These are phyloP conservation scores for Aspergillus taichungensis DNA, from an alignment of 495 filamentous ascomycete genomes.

Conservation along the genomic window DNA sequence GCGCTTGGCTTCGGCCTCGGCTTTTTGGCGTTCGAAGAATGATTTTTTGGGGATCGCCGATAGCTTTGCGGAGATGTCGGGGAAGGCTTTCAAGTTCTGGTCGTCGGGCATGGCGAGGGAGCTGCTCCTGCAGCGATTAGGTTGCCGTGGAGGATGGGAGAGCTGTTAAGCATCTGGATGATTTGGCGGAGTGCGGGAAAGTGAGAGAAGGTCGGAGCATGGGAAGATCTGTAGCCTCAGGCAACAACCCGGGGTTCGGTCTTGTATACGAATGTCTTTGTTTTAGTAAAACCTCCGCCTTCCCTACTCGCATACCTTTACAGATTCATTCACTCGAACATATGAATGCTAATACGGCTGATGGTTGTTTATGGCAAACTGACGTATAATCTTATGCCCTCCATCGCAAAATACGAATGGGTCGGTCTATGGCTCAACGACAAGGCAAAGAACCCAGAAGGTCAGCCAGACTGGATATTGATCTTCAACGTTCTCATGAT, in stretches of 20 bases:
- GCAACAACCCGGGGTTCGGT: not conserved
- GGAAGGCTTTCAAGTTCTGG: conserved; percentile 53
- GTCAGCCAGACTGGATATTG: conserved; percentile 53
- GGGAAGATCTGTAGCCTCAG: conserved; percentile 12
- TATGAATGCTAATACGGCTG: too few relatives aligned
- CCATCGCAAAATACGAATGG: conserved; percentile 65
- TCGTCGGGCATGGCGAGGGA: conserved; percentile 32
- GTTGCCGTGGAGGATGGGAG: not conserved
- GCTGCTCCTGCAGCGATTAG: conserved; percentile 19
- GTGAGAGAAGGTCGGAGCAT: conserved; percentile 8
- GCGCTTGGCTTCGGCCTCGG: conserved; percentile 87
- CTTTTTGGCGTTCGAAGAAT: conserved; percentile 85
- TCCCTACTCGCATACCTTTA: conserved; percentile 2
- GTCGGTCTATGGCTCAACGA: conserved; percentile 50
- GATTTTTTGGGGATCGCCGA: conserved; percentile 77
- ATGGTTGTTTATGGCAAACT: too few relatives aligned
- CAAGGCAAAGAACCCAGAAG: conserved; percentile 56
- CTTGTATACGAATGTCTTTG: not conserved
- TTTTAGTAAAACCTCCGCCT: not conserved
- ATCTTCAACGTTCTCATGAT: conserved; percentile 1
- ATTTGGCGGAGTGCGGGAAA: not conserved
- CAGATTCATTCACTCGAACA: too few relatives aligned
- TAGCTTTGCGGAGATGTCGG: conserved; percentile 76
- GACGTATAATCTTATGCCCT: conserved; percentile 52
- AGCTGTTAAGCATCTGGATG: not conserved